Evolutionary conservation across 768 basidiomycete genomes (phyloP), one percentile per base, ranked within the genome.

Genomic region (Calocera cornea): DNA sequence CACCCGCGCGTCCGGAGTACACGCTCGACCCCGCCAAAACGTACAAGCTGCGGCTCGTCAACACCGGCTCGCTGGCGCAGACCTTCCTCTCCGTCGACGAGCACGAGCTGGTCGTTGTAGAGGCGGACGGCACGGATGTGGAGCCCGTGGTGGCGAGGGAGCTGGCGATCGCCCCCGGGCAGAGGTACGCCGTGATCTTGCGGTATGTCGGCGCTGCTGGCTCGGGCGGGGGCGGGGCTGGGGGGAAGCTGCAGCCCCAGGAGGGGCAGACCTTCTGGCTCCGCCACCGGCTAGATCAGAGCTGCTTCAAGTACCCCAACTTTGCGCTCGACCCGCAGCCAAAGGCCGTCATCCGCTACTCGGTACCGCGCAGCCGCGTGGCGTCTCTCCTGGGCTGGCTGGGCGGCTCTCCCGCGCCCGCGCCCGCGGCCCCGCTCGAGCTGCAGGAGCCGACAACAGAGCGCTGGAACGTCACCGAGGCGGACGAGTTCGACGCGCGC

Each of bases 11-110:
- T 19, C 70, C 66, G 2, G 36, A 31, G 31, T 31, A 65, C 22
- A 31, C 60, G 14, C 36, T 71, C 2, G 64, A 69, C 17, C 34
- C 40, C 8, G n/a, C 67, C 27, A 67, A 22, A 27, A 47, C 11
- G 1, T 41, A 67, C 29, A 63, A 66, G 22, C 40, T 71, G 31
- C 64, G 70, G n/a, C 34, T 71, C 34, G 64, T 71, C 41, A 71
- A 71, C 64, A 69, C 69, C 16, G 70, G 70, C 69, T 71, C 64
- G 10, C 66, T 70, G 1, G 70, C 65, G 11, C 65, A 70, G 41
- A 33, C 68, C 41, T 54, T 67, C 34, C 34, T 70, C 38, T 67
- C 69, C 7, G 16, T 71, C 22, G 71, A 68, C 33, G 68, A 68
- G 31, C 71, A 71, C 44, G 27, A 34, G 10, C 29, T 71, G 12